Conservation (phyloP, 495 filamentous ascomycete genomes). For the Penicillium canescens region DNA sequence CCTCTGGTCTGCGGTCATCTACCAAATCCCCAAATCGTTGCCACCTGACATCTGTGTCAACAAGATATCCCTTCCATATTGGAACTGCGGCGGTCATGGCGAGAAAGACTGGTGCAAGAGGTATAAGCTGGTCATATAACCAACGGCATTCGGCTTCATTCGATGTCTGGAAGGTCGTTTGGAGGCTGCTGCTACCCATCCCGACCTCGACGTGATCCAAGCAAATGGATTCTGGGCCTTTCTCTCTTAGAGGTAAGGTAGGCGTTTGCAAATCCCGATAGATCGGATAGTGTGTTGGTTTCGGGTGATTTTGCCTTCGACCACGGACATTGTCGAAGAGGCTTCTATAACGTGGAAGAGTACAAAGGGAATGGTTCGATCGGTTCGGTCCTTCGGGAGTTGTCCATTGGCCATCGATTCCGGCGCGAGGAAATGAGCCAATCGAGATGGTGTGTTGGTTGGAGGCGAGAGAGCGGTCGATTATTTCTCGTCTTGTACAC, state of each 20-base stretch:
- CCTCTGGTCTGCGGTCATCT: conserved; percentile 82
- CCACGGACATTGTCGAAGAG: neutral
- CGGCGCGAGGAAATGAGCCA: neutral
- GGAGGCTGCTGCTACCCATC: conserved; percentile 88
- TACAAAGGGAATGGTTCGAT: neutral
- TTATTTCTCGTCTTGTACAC: conserved; percentile 1
- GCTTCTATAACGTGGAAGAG: neutral
- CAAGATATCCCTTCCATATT: conserved; percentile 89
- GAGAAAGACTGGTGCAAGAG: conserved; percentile 80
- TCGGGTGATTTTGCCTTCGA: neutral
- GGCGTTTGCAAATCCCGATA: neutral
- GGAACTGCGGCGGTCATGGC: conserved; percentile 90
- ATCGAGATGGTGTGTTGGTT: conserved; percentile 1
- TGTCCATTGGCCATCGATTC: conserved; percentile 1
- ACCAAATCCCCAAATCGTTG: conserved; percentile 83
- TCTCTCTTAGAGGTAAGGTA: neutral
- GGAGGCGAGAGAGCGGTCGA: conserved; percentile 3
- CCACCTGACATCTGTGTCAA: conserved; percentile 88
- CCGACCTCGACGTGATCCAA: conserved; percentile 95
- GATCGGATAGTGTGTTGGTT: neutral
- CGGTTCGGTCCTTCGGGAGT: neutral
- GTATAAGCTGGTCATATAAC: conserved; percentile 89
- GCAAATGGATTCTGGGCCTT: conserved; percentile 78
- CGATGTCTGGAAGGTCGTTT: conserved; percentile 92
- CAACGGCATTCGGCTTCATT: conserved; percentile 82